phyloP scores from a whole-genome alignment of 805 yeast species.

The Yamadazyma takamatsuzukensis region DNA sequence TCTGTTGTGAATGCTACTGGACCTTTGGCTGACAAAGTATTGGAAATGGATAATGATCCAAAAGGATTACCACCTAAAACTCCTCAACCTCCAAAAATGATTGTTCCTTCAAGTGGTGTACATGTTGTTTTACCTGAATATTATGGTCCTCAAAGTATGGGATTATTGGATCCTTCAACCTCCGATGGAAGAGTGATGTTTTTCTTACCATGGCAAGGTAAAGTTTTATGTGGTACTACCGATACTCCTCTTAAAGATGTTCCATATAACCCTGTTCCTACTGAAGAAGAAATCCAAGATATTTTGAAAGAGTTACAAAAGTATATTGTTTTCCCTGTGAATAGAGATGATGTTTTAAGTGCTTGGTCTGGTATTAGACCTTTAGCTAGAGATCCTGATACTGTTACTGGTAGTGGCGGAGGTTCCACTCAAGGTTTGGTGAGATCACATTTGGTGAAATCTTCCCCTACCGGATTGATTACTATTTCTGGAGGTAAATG shows the following conservation, averaged over 20 bases:
- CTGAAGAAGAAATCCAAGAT: conserved; percentile 85
- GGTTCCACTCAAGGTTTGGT: conserved; percentile 81
- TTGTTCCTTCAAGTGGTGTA: conserved; percentile 92
- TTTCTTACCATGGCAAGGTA: conserved; percentile 97
- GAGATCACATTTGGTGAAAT: conserved; percentile 78
- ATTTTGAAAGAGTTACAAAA: conserved; percentile 84
- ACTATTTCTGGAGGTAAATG: conserved; percentile 97
- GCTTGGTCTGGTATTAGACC: conserved; percentile 99
- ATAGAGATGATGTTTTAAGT: conserved; percentile 84
- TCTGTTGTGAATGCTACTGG: conserved; percentile 91
- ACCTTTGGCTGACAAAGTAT: conserved; percentile 79
- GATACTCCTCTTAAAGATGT: conserved; percentile 77
- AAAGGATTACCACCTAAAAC: conserved; percentile 58
- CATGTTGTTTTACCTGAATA: conserved; percentile 89
- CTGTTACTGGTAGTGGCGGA: conserved; percentile 45
- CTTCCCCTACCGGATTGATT: conserved; percentile 69
- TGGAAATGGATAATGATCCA: conserved; percentile 80
- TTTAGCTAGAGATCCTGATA: conserved; percentile 86
- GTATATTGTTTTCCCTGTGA: conserved; percentile 83
- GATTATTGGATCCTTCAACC: conserved; percentile 87
- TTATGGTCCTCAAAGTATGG: conserved; percentile 84
- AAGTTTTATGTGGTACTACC: conserved; percentile 94
- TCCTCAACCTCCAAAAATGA: conserved; percentile 64
- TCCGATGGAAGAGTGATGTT: conserved; percentile 96
- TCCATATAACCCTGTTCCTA: conserved; percentile 76